phyloP scores from a whole-genome alignment of 2,329 filamentous ascomycete species.

The Fusarium sororula region DNA sequence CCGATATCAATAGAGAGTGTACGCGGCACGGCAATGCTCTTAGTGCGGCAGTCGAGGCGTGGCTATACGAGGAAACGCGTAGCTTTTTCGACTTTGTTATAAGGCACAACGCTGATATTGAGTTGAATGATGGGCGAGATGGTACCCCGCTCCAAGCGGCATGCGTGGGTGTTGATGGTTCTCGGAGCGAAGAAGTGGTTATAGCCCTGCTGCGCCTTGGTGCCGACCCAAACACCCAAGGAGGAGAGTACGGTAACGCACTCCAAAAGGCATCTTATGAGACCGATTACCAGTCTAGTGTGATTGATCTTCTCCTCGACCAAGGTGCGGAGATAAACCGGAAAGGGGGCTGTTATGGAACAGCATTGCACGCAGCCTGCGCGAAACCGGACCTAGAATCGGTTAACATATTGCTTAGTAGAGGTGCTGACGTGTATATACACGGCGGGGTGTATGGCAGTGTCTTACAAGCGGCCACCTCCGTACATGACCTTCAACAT shows the following conservation, averaged over 20 bases:
- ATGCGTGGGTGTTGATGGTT: not conserved
- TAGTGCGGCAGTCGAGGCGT: rapidly evolving
- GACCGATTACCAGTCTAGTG: rapidly evolving
- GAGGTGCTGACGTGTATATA: not conserved
- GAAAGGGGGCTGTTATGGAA: rapidly evolving
- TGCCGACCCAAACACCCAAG: rapidly evolving
- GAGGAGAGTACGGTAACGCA: rapidly evolving
- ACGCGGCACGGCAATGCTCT: rapidly evolving
- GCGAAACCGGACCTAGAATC: rapidly evolving
- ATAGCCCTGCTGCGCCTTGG: rapidly evolving
- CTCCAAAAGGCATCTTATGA: not conserved
- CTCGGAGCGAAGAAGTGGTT: rapidly evolving
- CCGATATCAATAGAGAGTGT: not conserved
- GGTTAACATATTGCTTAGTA: rapidly evolving
- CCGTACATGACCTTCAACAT: rapidly evolving
- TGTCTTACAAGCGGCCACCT: not conserved
- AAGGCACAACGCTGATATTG: rapidly evolving
- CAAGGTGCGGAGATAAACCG: rapidly evolving
- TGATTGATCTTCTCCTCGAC: rapidly evolving
- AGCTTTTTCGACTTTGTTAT: rapidly evolving
- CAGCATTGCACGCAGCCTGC: not conserved
- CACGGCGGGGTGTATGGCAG: not conserved
- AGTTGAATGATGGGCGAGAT: rapidly evolving
- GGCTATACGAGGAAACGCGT: rapidly evolving
- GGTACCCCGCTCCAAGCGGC: not conserved